phyloP scores from a whole-genome alignment of 176 grass and related monocot species.

The Pontederia crassipes region DNA sequence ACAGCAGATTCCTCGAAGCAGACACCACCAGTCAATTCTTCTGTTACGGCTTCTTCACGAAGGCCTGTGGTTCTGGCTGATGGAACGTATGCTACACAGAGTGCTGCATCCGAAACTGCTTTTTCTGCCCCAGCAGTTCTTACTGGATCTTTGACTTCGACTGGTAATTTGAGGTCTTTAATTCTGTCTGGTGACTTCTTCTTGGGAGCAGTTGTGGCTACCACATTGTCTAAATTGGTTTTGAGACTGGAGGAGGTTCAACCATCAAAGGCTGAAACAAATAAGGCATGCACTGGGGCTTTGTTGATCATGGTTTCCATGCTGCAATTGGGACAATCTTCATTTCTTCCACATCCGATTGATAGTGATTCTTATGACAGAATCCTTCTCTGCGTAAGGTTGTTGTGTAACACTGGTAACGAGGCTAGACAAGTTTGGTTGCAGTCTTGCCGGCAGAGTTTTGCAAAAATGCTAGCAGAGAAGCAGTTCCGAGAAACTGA shows the following conservation, averaged over 20 bases:
- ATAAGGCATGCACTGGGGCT: constrained; percentile 7
- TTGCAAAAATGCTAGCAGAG: constrained; percentile 10
- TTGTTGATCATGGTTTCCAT: constrained; percentile 16
- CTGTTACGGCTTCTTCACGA: constrained; percentile 4
- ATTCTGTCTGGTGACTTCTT: constrained; percentile 9
- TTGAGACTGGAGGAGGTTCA: constrained; percentile 14
- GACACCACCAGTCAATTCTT: neutral
- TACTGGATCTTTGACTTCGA: constrained; percentile 5
- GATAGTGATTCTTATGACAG: constrained; percentile 18
- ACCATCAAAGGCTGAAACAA: constrained; percentile 15
- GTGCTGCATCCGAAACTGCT: constrained; percentile 11
- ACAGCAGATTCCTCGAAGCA: neutral
- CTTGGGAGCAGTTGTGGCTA: constrained; percentile 7
- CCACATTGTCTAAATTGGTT: constrained; percentile 5
- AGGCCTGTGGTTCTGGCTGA: constrained; percentile 8
- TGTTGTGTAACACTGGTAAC: constrained; percentile 13
- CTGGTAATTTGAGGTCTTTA: constrained; percentile 6
- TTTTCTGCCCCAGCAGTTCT: constrained; percentile 4
- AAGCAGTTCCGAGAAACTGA: constrained; percentile 18
- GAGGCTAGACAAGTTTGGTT: constrained; percentile 11
- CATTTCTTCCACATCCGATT: constrained; percentile 13
- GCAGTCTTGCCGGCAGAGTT: constrained; percentile 16
- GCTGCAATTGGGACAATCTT: constrained; percentile 15
- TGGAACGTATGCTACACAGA: constrained; percentile 13
- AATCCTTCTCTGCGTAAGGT: constrained; percentile 12